phyloP scores from a whole-genome alignment of 805 yeast genomes.

The Yarrowia yakushimensis region DNA sequence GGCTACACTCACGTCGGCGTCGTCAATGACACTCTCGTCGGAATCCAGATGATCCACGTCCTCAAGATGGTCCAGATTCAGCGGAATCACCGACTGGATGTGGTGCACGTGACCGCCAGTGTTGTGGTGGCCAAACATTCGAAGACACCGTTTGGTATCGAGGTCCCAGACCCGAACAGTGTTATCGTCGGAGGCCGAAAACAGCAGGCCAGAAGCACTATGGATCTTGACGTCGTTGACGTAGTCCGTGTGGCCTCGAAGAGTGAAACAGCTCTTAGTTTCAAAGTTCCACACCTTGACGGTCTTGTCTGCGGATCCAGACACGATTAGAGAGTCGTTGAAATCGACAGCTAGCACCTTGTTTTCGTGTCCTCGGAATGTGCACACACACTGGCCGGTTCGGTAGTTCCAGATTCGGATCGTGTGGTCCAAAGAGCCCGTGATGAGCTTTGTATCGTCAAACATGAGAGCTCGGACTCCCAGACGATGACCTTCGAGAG shows the following conservation, averaged over 20 bases:
- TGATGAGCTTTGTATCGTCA: constrained; percentile 83
- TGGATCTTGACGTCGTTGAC: constrained; percentile 89
- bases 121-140: constrained; percentile 60
- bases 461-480: constrained; percentile 83
- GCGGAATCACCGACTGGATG: constrained; percentile 87
- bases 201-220: constrained; percentile 69
- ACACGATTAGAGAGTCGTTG: constrained; percentile 73
- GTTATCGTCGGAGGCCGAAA: constrained; percentile 86
- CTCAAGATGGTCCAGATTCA: constrained; percentile 46
- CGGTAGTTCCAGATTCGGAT: constrained; percentile 95
- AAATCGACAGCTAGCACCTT: constrained; percentile 84
- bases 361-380: constrained; percentile 89
- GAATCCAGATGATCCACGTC: constrained; percentile 26
- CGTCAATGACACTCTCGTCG: constrained; percentile 22
- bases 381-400: constrained; percentile 90
- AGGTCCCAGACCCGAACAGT: constrained; percentile 96
- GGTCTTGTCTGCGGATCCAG: constrained; percentile 90
- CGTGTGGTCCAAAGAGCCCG: constrained; percentile 88
- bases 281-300: constrained; percentile 97
- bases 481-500: constrained; percentile 82
- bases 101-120: constrained; percentile 81
- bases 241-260: constrained; percentile 91
- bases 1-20: not conserved
- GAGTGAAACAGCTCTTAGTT: constrained; percentile 83
- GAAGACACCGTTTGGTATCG: constrained; percentile 69